phyloP scores from a whole-genome alignment of 1,139 yeast species.

The Wickerhamomyces sp. region DNA sequence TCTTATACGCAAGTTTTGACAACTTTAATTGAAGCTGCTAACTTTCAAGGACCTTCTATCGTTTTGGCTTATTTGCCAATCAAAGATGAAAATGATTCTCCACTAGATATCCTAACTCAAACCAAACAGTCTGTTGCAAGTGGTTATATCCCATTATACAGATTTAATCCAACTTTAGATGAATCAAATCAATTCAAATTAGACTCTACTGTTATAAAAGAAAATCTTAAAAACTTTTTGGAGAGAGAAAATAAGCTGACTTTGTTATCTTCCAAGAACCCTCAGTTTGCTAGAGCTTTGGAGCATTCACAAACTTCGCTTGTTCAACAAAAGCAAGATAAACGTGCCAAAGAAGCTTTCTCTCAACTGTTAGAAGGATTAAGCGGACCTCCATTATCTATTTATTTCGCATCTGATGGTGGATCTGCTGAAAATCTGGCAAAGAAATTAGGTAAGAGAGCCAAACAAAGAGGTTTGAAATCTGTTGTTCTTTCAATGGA shows the following conservation, averaged over 20 bases:
- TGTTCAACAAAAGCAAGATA: constrained; percentile 55
- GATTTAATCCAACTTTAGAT: constrained; percentile 64
- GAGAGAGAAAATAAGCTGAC: constrained; percentile 89
- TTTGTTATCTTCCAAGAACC: constrained; percentile 63
- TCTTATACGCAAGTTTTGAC: constrained; percentile 91
- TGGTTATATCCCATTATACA: constrained; percentile 94
- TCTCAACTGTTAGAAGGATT: constrained; percentile 76
- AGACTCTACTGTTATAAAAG: constrained; percentile 79
- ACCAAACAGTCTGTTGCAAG: constrained; percentile 88
- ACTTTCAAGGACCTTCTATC: constrained; percentile 84
- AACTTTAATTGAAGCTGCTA: constrained; percentile 84
- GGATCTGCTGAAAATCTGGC: constrained; percentile 88
- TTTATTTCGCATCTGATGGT: constrained; percentile 93
- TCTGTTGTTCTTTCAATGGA: constrained; percentile 79
- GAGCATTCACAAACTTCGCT: constrained; percentile 58
- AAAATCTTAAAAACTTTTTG: constrained; percentile 72
- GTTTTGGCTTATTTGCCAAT: constrained; percentile 89
- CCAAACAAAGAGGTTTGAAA: constrained; percentile 81
- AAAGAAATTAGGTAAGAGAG: constrained; percentile 77
- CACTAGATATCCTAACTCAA: constrained; percentile 74
- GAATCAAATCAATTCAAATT: constrained; percentile 60
- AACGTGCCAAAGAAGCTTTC: constrained; percentile 74
- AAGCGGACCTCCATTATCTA: constrained; percentile 88
- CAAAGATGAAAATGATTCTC: constrained; percentile 58
- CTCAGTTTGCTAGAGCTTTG: constrained; percentile 74